Conservation (phyloP, 805 yeast genomes). For the Priceomyces haplophilus region DNA sequence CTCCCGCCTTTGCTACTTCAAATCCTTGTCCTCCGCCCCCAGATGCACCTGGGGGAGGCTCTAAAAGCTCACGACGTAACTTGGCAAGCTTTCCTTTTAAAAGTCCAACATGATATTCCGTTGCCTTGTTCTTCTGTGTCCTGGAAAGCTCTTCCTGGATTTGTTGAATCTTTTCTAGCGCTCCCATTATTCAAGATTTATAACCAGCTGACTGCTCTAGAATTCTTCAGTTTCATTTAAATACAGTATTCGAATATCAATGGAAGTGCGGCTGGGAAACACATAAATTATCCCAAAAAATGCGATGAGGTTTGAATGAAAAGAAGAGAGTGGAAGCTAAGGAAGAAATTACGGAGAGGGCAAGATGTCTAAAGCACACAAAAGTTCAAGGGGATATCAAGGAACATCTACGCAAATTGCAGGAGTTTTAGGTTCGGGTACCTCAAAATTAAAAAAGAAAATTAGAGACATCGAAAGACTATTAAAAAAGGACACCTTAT, state of each 20-base stretch:
- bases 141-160: constrained; percentile 92
- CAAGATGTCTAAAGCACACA: constrained; percentile 18
- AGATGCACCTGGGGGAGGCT: constrained; percentile 78
- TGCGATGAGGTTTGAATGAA: neutral
- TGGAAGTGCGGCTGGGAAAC: neutral
- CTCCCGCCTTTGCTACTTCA: constrained; percentile 93
- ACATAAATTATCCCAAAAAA: neutral
- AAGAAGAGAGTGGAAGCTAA: neutral
- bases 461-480: constrained; percentile 83
- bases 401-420: constrained; percentile 25
- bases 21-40: constrained; percentile 83
- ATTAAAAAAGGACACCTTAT: constrained; percentile 55
- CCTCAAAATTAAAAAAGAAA: constrained; percentile 70
- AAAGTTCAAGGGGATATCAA: constrained; percentile 12
- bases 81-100: constrained; percentile 93
- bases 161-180: constrained; percentile 71
- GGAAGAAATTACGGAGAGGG: too few relatives aligned
- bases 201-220: neutral
- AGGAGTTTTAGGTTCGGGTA: constrained; percentile 30
- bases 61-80: constrained; percentile 84
- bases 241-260: neutral
- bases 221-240: neutral
- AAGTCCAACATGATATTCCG: constrained; percentile 94
- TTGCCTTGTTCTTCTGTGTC: constrained; percentile 96
- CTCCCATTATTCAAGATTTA: constrained; percentile 20